Conservation (phyloP, 257 asterid genomes). For the Orobanche coerulescens region DNA sequence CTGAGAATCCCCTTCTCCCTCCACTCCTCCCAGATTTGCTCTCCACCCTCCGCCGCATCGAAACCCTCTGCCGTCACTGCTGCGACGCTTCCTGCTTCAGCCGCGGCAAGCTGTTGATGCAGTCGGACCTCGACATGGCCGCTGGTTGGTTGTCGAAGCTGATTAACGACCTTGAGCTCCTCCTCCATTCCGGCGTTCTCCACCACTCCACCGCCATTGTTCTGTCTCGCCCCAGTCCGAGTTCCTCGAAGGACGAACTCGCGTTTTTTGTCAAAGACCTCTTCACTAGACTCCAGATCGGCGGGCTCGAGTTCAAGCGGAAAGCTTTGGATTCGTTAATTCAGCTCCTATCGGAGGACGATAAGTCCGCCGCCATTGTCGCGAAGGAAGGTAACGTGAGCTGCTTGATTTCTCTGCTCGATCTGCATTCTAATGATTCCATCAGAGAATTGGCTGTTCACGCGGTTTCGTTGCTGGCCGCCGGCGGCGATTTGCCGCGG, state of each 20-base stretch:
- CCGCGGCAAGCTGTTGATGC: conserved; percentile 90
- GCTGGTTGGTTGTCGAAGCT: conserved; percentile 69
- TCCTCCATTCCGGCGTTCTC: conserved; percentile 84
- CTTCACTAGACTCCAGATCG: conserved; percentile 86
- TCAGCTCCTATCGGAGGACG: conserved; percentile 55
- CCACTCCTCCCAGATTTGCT: conserved; percentile 52
- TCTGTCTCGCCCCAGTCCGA: conserved; percentile 53
- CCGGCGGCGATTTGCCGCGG: conserved; percentile 52
- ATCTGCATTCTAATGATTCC: conserved; percentile 35
- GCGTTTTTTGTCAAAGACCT: conserved; percentile 60
- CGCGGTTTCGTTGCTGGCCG: conserved; percentile 65
- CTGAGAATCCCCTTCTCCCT: conserved; percentile 57
- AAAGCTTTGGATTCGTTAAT: conserved; percentile 73
- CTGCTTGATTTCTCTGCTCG: conserved; percentile 58
- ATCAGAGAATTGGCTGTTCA: conserved; percentile 57
- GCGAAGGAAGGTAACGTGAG: conserved; percentile 59
- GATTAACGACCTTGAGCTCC: conserved; percentile 60
- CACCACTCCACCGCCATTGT: conserved; percentile 88
- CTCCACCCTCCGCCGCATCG: conserved; percentile 52
- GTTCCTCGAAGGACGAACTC: conserved; percentile 56
- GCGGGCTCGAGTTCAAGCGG: conserved; percentile 76
- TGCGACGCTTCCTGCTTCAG: conserved; percentile 34
- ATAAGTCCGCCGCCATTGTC: conserved; percentile 44
- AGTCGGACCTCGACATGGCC: conserved; percentile 96
- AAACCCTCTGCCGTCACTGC: conserved; percentile 50